Evolutionary conservation across 2,329 filamentous ascomycete genomes (phyloP), one percentile per base, ranked within the genome.

Genomic region (Dothistroma pini): DNA sequence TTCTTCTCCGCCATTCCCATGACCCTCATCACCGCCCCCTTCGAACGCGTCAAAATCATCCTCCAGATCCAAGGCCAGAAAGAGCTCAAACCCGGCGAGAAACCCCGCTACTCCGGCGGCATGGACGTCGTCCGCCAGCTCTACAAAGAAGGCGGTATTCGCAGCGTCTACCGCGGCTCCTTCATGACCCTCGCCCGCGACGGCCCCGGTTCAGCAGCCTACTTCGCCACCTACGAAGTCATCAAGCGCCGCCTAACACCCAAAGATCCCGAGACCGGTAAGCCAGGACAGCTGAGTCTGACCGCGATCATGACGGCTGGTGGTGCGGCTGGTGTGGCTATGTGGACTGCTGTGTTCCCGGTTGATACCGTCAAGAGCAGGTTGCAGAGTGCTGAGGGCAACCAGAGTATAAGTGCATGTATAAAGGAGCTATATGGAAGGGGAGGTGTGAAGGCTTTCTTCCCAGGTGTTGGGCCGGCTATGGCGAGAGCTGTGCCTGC

Each of bases 281-380:
- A 72, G 64, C 84, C 89, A 4, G 93, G 92, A 48, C 82, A 95
- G 69, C 79, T 97, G 60, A 93, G 89, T 71, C 81, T 99, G 65
- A 80, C 85, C 1, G 95, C 95, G 11, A 84, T 99, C 60, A 91
- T 93, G 70, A 84, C 86, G 31, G 95, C 95, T 1, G 95, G 95
- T 70, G 95, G 90, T 65, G 90, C 88, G 4, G 95, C 95, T 0
- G 95, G 95, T 72, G 86, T 99, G 29, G 95, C 95, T 65, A 99
- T 99, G 95, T 99, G 95, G 95, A 95, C 97, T 68, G 93, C 95
- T 57, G 93, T 99, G 48, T 99, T 99, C 84, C 95, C 95, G 22
- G 84, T 99, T 66, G 95, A 99, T 74, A 99, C 95, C 0, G 88
- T 99, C 79, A 99, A 99, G 85, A 93, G 89, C 66, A 83, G 93